Conservation (phyloP, 23 red algal species). For the Gracilaria caudata region DNA sequence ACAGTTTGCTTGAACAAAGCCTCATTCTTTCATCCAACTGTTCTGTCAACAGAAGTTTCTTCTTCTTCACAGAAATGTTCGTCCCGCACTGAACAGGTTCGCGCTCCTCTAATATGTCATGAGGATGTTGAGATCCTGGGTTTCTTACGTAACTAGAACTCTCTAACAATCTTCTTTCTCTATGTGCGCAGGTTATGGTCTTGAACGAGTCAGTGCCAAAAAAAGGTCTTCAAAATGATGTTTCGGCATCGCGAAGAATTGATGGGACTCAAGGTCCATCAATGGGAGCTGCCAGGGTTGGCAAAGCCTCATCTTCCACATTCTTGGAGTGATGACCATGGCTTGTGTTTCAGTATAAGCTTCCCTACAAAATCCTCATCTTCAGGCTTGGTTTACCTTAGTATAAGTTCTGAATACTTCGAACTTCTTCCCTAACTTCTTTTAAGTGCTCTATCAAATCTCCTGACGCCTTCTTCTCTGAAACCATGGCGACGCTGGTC, state of each 20-base stretch:
- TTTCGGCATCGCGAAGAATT: slow-evolving; percentile 16
- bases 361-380: slow-evolving; percentile 8
- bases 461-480: slow-evolving; percentile 54
- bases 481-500: slow-evolving; percentile 86
- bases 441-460: slow-evolving; percentile 35
- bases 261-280: slow-evolving; percentile 20
- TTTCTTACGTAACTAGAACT: background rate
- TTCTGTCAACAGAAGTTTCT: too few species aligned
- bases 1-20: too few species aligned
- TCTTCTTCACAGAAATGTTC: too few species aligned
- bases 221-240: background rate
- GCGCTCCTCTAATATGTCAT: background rate
- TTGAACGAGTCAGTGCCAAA: background rate
- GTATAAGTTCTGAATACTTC: slow-evolving; percentile 48
- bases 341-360: slow-evolving; percentile 48
- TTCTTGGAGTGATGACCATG: slow-evolving; percentile 14
- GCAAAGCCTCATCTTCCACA: slow-evolving; percentile 40
- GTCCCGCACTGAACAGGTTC: background rate
- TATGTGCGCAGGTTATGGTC: background rate
- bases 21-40: too few species aligned
- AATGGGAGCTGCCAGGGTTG: slow-evolving; percentile 63
- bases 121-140: background rate
- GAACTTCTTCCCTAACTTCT: slow-evolving; percentile 29
- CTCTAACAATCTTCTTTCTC: slow-evolving; percentile 6
- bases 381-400: background rate